Evolutionary conservation across 1,284 basidiomycete genomes (phyloP), one percentile per base, ranked within the genome.

Genomic region (Leucocoprinus gongylophorus): DNA sequence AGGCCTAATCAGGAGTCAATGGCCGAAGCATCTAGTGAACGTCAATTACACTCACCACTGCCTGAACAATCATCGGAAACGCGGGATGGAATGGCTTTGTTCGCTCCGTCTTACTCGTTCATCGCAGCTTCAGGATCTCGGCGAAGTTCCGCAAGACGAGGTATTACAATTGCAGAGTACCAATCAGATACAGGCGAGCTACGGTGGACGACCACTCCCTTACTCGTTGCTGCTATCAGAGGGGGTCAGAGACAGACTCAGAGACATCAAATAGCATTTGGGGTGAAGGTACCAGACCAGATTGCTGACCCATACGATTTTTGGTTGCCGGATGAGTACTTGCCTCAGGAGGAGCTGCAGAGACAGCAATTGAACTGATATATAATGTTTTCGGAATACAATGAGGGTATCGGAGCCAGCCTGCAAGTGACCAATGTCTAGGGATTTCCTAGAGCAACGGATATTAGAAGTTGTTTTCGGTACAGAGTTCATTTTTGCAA

Each of bases 201-300:
- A 50, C 58, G 74, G 58, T 57, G 53, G 38, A 61, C 60, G 9
- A 50, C 48, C 6, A 59, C 70, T 61, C 49, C 70, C 59, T 59
- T 75, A 32, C 62, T 83, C 62, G 71, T 74, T 38, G 69, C 78
- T 48, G 81, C 80, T 5, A 62, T 74, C 42, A 76, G 79, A 26
- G 73, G 66, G 71, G 37, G 51, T 65, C 13, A 67, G 69, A 23
- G 69, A 76, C 48, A 80, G 76, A 61, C 76, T 1, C 73, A 74
- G 59, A 70, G 81, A 50, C 71, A 77, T 54, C 65, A 74, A 41
- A 73, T 69, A 28, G 79, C 81, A 15, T 85, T 84, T 59, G 82
- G 83, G 1, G 67, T 57, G 15, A 66, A 68, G 51, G 55, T 71
- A 2, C 64, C 62, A 1, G 53, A 57, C 20, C 62, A 61, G 15